A percentile compares a stretch with the other conserved stretches of the same genome.
Evolutionary conservation across 345 rosid genomes (phyloP).

Genomic region (Eucalyptus virginea): DNA sequence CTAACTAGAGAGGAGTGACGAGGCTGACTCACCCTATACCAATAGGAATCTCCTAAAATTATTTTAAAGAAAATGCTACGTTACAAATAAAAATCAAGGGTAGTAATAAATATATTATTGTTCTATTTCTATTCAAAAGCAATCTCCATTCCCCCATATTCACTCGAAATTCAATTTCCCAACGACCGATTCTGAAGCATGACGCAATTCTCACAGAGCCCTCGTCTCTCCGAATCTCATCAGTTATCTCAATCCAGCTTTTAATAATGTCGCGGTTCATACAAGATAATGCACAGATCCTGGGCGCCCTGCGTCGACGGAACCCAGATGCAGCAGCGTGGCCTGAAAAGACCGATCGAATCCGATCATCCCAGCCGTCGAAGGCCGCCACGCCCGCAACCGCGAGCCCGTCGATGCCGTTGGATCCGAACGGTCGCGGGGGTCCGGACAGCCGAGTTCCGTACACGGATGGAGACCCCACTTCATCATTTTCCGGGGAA

Average conservation of each 20-base stretch:
- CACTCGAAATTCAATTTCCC: background rate
- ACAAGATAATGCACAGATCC: background rate
- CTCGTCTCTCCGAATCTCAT: background rate
- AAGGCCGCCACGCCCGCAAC: background rate
- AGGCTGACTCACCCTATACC: too few relatives aligned
- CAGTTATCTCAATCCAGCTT: background rate
- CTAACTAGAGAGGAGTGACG: too few relatives aligned
- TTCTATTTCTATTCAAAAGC: too few relatives aligned
- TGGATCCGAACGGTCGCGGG: background rate
- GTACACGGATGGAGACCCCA: background rate
- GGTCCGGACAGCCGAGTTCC: background rate
- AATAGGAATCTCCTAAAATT: too few relatives aligned
- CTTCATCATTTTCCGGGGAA: background rate
- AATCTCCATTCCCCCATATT: too few relatives aligned
- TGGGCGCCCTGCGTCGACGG: background rate
- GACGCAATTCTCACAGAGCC: background rate
- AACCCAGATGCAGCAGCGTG: background rate
- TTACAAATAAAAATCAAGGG: too few relatives aligned
- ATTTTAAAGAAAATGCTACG: too few relatives aligned
- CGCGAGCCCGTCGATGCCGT: background rate
- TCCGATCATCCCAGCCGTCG: background rate
- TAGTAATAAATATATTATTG: too few relatives aligned
- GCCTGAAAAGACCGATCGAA: background rate
- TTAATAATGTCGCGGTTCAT: background rate
- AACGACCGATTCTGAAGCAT: background rate